Evolutionary conservation across 1,284 basidiomycete species (phyloP).

Genomic region (Moniliella sp.): DNA sequence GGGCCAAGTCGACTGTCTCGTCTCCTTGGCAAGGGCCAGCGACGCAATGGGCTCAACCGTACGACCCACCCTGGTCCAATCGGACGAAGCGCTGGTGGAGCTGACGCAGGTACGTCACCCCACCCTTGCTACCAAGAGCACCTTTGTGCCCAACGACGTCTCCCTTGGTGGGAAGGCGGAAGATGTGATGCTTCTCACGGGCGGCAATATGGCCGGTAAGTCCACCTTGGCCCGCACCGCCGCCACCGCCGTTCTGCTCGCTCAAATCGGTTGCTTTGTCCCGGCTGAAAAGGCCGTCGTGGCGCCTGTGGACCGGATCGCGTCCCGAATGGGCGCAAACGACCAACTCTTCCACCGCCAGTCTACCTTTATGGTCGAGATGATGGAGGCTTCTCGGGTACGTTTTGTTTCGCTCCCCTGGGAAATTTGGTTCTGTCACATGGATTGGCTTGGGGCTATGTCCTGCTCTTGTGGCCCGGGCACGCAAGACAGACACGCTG

Average conservation of each 20-base stretch:
- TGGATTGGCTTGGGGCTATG: too few relatives aligned
- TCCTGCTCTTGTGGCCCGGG: too few relatives aligned
- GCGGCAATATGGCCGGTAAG: conserved; percentile 41
- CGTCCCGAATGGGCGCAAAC: conserved; percentile 63
- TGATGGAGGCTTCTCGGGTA: conserved; percentile 29
- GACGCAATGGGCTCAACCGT: conserved; percentile 69
- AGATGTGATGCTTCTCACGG: conserved; percentile 18
- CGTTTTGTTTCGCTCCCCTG: too few relatives aligned
- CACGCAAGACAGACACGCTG: too few relatives aligned
- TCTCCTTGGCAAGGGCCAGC: conserved; percentile 76
- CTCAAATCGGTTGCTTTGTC: conserved; percentile 41
- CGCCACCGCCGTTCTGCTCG: conserved; percentile 33
- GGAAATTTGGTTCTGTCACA: too few relatives aligned
- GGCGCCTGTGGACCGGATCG: conserved; percentile 57
- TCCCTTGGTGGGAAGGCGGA: conserved; percentile 4
- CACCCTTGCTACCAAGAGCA: conserved; percentile 21
- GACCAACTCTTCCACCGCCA: conserved; percentile 64
- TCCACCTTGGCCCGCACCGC: conserved; percentile 40
- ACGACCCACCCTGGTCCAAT: conserved; percentile 63
- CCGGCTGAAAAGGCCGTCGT: conserved; percentile 52
- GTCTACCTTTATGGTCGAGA: conserved; percentile 87
- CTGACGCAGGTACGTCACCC: conserved; percentile 71
- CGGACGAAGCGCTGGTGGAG: conserved; percentile 53
- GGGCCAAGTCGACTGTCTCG: conserved; percentile 76
- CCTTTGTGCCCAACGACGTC: conserved; percentile 23